phyloP scores from a whole-genome alignment of 1,284 basidiomycete genomes.

The Apiotrichum akiyoshidainum region DNA sequence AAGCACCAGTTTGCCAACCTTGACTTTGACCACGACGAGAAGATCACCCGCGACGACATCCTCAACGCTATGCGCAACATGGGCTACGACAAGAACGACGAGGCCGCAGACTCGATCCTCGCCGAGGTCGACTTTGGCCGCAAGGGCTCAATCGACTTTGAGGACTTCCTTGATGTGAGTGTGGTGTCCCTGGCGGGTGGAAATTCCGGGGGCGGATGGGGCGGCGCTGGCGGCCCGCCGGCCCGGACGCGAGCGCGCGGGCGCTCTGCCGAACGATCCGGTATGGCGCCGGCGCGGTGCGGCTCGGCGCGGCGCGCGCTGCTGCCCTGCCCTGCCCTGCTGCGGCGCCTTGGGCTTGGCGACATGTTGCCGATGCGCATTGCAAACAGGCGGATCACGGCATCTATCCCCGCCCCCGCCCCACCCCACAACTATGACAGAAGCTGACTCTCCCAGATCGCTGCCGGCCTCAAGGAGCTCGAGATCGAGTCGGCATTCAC shows the following conservation, averaged over 20 bases:
- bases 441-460: conserved; percentile 57
- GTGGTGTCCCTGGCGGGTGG: too few relatives aligned
- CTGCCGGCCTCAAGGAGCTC: conserved; percentile 75
- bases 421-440: not conserved
- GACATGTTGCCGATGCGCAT: too few relatives aligned
- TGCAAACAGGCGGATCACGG: not conserved
- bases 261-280: too few relatives aligned
- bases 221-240: too few relatives aligned
- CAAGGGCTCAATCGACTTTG: conserved; percentile 61
- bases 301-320: too few relatives aligned
- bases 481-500: conserved; percentile 57
- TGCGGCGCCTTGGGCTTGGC: too few relatives aligned
- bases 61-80: conserved; percentile 46
- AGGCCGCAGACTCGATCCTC: conserved; percentile 69
- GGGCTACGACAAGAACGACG: conserved; percentile 40
- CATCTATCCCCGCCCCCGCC: not conserved
- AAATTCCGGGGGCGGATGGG: not conserved
- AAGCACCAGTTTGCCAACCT: conserved; percentile 58
- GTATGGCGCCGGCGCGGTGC: too few relatives aligned
- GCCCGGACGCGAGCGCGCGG: too few relatives aligned
- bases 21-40: conserved; percentile 50
- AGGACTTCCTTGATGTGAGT: conserved; percentile 67
- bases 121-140: conserved; percentile 67
- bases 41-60: conserved; percentile 47
- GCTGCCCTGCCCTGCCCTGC: too few relatives aligned